Percentiles rank a stretch among this genome's conserved stretches.
These are phyloP conservation scores for Begonia peltatifolia DNA, from an alignment of 306 rosid species.

Conservation along the genomic window DNA sequence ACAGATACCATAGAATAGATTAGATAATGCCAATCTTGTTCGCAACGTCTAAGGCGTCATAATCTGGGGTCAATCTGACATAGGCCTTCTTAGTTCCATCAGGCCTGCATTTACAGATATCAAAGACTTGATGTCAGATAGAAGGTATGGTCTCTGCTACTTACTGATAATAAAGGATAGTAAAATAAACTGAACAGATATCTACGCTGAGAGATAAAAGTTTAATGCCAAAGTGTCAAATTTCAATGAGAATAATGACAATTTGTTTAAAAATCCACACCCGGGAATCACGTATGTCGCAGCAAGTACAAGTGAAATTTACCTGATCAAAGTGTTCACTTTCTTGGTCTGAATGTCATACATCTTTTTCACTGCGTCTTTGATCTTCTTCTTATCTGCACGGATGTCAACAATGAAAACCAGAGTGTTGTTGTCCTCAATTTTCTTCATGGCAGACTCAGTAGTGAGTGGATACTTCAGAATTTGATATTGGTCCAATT, in stretches of 20 bases:
- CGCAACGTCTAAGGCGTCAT: slow-evolving; percentile 88
- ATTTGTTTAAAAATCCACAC: no score
- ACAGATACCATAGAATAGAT: slow-evolving; percentile 9
- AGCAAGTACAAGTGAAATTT: slow-evolving; percentile 4
- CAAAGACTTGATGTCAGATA: neutral
- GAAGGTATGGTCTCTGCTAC: no score
- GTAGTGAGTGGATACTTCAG: slow-evolving; percentile 36
- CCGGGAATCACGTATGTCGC: no score
- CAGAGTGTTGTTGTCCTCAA: slow-evolving; percentile 77
- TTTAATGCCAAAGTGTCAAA: no score
- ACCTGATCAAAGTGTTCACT: slow-evolving; percentile 93
- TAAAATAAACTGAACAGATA: no score
- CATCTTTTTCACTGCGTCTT: slow-evolving; percentile 86
- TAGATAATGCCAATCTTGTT: slow-evolving; percentile 88
- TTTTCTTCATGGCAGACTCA: slow-evolving; percentile 80
- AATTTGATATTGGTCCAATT: slow-evolving; percentile 56
- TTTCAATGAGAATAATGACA: no score
- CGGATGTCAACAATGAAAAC: slow-evolving; percentile 17
- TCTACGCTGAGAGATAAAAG: no score
- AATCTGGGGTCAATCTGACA: slow-evolving; percentile 75
- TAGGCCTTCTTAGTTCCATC: slow-evolving; percentile 93
- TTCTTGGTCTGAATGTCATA: slow-evolving; percentile 85
- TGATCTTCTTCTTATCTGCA: slow-evolving; percentile 31
- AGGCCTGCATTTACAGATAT: slow-evolving; percentile 40
- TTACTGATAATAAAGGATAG: no score